phyloP scores from a whole-genome alignment of 2,329 filamentous ascomycete species.

The Stylonectria norvegica region DNA sequence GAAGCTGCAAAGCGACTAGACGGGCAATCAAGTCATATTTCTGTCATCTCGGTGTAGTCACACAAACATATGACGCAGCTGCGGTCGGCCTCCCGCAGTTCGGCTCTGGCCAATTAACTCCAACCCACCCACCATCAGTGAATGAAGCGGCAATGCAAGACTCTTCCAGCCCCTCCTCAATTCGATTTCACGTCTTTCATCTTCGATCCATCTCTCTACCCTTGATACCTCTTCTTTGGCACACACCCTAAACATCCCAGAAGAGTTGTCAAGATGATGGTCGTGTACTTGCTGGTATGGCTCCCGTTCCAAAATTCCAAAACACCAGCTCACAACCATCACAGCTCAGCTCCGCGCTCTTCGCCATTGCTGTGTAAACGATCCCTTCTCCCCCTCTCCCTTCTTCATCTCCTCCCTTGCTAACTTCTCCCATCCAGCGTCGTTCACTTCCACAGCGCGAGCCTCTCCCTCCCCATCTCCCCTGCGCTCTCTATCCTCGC shows the following conservation, averaged over 20 bases:
- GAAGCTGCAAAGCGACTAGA: too few species aligned
- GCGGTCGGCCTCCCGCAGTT: not conserved
- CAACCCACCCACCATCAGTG: not conserved
- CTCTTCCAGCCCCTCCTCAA: not conserved
- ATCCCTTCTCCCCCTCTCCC: not conserved
- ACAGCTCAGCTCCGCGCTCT: conserved; percentile 30
- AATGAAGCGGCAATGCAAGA: not conserved
- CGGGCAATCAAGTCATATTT: too few species aligned
- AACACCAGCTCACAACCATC: not conserved
- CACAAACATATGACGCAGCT: not conserved
- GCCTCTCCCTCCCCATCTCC: conserved; percentile 41
- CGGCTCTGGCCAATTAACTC: not conserved
- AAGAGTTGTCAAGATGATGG: conserved; percentile 19
- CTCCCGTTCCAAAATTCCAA: too few species aligned
- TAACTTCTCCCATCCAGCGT: conserved; percentile 31
- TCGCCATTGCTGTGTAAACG: conserved; percentile 31
- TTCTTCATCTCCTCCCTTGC: conserved; percentile 2
- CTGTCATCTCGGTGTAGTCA: too few species aligned
- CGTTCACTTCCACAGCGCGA: conserved; percentile 36
- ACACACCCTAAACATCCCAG: not conserved
- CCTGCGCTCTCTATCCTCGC: conserved; percentile 35
- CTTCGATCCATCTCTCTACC: not conserved
- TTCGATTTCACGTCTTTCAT: not conserved
- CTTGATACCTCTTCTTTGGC: not conserved
- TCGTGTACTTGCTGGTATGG: conserved; percentile 30